Percentiles rank a stretch among this genome's conserved stretches.
These are phyloP conservation scores for Annulohypoxylon stygium DNA, from an alignment of 495 filamentous ascomycete species.

Conservation along the genomic window DNA sequence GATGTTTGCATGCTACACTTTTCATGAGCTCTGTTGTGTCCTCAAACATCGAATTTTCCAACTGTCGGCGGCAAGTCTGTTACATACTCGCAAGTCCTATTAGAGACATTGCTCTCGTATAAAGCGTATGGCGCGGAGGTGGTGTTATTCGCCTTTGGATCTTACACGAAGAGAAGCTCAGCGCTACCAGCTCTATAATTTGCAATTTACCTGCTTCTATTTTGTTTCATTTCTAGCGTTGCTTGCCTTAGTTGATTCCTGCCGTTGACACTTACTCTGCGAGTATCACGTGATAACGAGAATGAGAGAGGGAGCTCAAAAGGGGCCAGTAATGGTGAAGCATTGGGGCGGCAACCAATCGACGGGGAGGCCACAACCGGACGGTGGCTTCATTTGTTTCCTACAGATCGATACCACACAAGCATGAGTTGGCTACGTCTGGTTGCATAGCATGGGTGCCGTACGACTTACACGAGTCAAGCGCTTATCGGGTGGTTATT, in stretches of 20 bases:
- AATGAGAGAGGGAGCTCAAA: constrained; percentile 1
- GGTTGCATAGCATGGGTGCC: constrained; percentile 35
- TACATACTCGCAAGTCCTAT: constrained; percentile 11
- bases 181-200: constrained; percentile 17
- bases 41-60: neutral
- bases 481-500: constrained; percentile 28
- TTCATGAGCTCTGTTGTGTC: neutral
- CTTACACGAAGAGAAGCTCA: constrained; percentile 17
- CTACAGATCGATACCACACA: constrained; percentile 22
- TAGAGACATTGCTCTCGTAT: constrained; percentile 5
- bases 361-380: constrained; percentile 12
- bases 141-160: constrained; percentile 21
- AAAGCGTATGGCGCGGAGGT: constrained; percentile 17
- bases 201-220: constrained; percentile 17
- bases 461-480: constrained; percentile 27
- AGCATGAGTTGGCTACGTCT: constrained; percentile 31
- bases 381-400: constrained; percentile 40
- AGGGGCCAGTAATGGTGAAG: constrained; percentile 16
- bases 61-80: constrained; percentile 8
- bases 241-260: constrained; percentile 10
- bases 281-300: constrained; percentile 30
- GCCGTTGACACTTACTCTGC: constrained; percentile 20
- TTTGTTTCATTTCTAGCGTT: constrained; percentile 16
- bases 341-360: constrained; percentile 24
- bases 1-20: neutral